Evolutionary conservation across 352 stramenopile species (phyloP), one percentile per base, ranked within the genome.

Genomic region (Globisporangium irregulare): DNA sequence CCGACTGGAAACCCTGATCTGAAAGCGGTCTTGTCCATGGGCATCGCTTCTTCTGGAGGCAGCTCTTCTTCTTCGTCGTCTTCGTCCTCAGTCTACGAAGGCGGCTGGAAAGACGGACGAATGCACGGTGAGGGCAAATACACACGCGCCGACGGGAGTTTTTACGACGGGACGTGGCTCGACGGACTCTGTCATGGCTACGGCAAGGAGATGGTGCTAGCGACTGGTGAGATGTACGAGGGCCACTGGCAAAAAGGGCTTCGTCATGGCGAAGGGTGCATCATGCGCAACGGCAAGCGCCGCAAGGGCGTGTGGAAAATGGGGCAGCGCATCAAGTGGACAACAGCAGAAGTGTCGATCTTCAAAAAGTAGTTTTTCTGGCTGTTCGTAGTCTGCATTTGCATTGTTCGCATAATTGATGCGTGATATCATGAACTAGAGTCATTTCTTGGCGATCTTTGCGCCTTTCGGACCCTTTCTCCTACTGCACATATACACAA

Each of bases 101-200:
- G 84, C 0, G 46, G 73, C n/a, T 92, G 84, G 84, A 74, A 73
- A 15, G 72, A 90, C 51, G 82, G 84, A 1, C 75, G 82, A 9
- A 91, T 92, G 78, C 75, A 90, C 41, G 84, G 84, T n/a, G 62
- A 87, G 14, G 84, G 84, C 59, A 89, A 83, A 43, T 91, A 91
- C 69, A 86, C 75, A 14, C 77, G 78, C 14, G 66, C 64, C 1
- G 83, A 89, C 54, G 81, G 81, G 18, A 81, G 78, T 27, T 90
- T 87, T 68, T 91, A 91, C 58, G 79, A 92, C 53, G 84, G 84
- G 36, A 72, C 71, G 46, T 91, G 84, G 84, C 63, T 82, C 25
- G 73, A 92, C 27, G 84, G 84, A 1, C 71, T 91, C 36, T 68
- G 69, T 14, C 78, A 92, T 32, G 84, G 84, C 24, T 70, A 80